Base-by-base conservation (phyloP, 148 eudicot species). In the Rhododendron williamsianum region DNA sequence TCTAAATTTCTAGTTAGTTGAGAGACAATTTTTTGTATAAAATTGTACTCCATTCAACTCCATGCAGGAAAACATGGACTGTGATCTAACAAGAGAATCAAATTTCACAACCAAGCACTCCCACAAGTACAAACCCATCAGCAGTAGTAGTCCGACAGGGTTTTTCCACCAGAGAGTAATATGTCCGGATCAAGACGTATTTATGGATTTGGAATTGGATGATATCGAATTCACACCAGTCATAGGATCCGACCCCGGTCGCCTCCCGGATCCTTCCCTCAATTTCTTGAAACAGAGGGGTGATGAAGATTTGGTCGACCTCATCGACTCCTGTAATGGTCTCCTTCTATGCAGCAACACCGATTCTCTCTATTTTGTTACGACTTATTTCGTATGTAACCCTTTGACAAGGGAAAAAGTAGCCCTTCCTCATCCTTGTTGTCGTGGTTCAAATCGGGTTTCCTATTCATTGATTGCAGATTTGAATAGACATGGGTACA, bases 271-370 rank as follows among this genome's bases (percentile, higher is more conserved):
- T n/a, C n/a, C 35, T 83, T 54, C 60, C 6, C 78, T 83, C n/a
- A 46, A 71, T 6, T 65, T 65, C 72, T 65, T 65, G 72, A 65
- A 65, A 25, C 73, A 65, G 35, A 21, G 43, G 73, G 51, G 10
- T 1, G 38, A 83, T 36, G 49, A 71, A 16, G 81, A 45, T n/a
- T 23, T 21, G 0, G 25, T 83, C 6, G 16, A 3, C 18, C 48
- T 82, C 8, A 38, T 41, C 27, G 85, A 84, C 9, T 84, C 80
- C 21, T 84, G 80, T 30, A 84, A 84, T 52, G 85, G 85, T 45
- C 85, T 84, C 35, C 76, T 84, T 9, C 81, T 84, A 27, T 84
- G 80, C 80, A 74, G 78, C 78, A 84, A 72, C 80, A 73, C 45
- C 21, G 36, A 73, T 13, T 74, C 71, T 5, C 7, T 65, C 72